These are phyloP conservation scores for Lepidium campestre DNA, from an alignment of 441 rosid genomes.

Conservation along the genomic window DNA sequence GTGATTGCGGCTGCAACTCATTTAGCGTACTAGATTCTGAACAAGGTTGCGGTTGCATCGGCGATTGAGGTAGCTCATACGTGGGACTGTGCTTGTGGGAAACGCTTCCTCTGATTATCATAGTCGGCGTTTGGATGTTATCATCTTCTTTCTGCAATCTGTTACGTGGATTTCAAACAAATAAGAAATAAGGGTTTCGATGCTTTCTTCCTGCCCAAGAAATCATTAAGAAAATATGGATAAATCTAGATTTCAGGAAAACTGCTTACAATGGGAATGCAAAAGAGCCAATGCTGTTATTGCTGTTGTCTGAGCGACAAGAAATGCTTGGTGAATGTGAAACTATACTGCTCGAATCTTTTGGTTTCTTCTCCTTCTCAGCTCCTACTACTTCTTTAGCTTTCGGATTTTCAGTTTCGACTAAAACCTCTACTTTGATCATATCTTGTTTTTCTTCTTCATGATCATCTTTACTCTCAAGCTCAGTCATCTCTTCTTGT, in stretches of 20 bases:
- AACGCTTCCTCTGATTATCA: neutral
- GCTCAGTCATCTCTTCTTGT: neutral
- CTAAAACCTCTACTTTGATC: neutral
- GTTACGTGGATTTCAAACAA: conserved; percentile 1
- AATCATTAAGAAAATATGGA: neutral
- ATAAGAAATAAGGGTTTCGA: neutral
- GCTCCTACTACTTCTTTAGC: neutral
- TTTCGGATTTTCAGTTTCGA: neutral
- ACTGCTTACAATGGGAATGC: conserved; percentile 65
- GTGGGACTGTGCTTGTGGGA: conserved; percentile 1
- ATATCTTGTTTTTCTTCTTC: neutral
- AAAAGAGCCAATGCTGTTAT: conserved; percentile 51
- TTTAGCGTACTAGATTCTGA: neutral
- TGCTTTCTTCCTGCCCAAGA: neutral
- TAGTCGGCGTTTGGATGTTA: conserved; percentile 11
- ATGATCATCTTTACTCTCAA: neutral
- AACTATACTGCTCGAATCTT: conserved; percentile 3
- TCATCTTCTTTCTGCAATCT: conserved; percentile 31
- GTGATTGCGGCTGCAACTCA: neutral
- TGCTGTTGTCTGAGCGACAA: conserved; percentile 35
- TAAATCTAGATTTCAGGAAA: neutral
- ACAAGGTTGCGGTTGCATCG: neutral
- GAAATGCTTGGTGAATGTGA: conserved; percentile 34
- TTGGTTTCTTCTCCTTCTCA: conserved; percentile 6
- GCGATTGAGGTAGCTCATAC: conserved; percentile 16